These are phyloP conservation scores for Corymbia maculata DNA, from an alignment of 345 rosid species.

Conservation along the genomic window DNA sequence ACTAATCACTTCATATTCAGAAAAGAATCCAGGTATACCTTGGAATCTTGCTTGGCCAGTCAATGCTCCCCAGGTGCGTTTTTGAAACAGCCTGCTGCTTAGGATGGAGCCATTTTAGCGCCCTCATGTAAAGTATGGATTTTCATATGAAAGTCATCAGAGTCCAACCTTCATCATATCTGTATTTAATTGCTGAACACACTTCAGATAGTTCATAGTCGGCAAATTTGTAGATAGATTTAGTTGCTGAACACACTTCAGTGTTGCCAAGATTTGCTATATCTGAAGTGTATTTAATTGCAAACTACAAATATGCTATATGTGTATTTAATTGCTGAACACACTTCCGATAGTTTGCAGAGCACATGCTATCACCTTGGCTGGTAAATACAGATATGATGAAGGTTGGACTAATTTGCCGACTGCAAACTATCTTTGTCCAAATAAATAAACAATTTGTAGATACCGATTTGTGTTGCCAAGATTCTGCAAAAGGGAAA, in stretches of 20 bases:
- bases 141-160: not conserved
- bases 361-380: constrained; percentile 69
- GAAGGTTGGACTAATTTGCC: too few species aligned
- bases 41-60: constrained; percentile 84
- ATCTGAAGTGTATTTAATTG: too few species aligned
- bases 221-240: too few species aligned
- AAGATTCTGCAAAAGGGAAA: constrained; percentile 28
- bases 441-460: too few species aligned
- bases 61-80: constrained; percentile 73
- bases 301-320: too few species aligned
- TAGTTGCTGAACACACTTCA: too few species aligned
- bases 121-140: constrained; percentile 85
- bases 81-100: constrained; percentile 68
- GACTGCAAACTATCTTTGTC: too few species aligned
- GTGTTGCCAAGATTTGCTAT: too few species aligned
- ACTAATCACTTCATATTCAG: too few species aligned
- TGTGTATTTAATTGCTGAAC: not conserved
- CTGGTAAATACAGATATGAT: too few species aligned
- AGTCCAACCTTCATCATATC: not conserved
- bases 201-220: constrained; percentile 37
- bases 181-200: not conserved
- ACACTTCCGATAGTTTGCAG: constrained; percentile 47
- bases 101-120: constrained; percentile 84
- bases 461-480: constrained; percentile 61
- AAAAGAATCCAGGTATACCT: constrained; percentile 12